Evolutionary conservation across 2,329 filamentous ascomycete species (phyloP), one percentile per base, ranked within the genome.

Genomic region (Calycina herbarum): DNA sequence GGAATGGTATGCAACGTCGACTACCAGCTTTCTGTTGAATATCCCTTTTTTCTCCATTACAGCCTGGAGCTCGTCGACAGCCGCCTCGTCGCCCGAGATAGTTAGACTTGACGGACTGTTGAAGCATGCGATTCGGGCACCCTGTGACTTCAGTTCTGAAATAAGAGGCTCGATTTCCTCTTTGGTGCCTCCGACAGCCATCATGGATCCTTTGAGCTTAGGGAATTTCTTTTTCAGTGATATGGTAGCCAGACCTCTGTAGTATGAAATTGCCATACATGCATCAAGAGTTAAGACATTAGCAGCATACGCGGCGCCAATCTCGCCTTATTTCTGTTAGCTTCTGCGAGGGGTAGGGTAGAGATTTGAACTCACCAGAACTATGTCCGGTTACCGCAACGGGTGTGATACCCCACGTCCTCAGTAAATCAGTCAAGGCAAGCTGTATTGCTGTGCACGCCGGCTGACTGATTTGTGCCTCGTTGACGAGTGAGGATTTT

Each of bases 371-470:
- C 48, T 54, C 13, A 11, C 82, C 82, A 60, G 75, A 78, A 0
- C 80, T 82, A 69, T 84, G 82, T 1, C 82, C 80, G 2, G 77
- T 73, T 0, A 82, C 75, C 8, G 62, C 66, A 33, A 68, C 63
- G 0, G 81, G 79, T 2, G 64, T 67, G n/a, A 84, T 71, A 1
- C 76, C 77, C 75, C 78, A 82, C 1, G 78, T 77, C 27, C 76
- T 33, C 0, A 85, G 73, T 5, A 85, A 74, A 17, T 80, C 75
- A 0, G 79, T 77, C 1, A 85, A 70, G 0, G 78, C 68, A 1
- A 86, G 73, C 70, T 86, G 83, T 8, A 86, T 68, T 0, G 82
- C 80, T 0, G 80, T 82, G 66, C 77, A 81, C 76, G 77, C 73
- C 64, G 81, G 79, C 69, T 82, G 79, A 6, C 67, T 59, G 64